Percentiles rank a stretch among this genome's conserved stretches.
These are phyloP conservation scores for Colletotrichum spinosum DNA, from an alignment of 2,329 filamentous ascomycete genomes.

Conservation along the genomic window DNA sequence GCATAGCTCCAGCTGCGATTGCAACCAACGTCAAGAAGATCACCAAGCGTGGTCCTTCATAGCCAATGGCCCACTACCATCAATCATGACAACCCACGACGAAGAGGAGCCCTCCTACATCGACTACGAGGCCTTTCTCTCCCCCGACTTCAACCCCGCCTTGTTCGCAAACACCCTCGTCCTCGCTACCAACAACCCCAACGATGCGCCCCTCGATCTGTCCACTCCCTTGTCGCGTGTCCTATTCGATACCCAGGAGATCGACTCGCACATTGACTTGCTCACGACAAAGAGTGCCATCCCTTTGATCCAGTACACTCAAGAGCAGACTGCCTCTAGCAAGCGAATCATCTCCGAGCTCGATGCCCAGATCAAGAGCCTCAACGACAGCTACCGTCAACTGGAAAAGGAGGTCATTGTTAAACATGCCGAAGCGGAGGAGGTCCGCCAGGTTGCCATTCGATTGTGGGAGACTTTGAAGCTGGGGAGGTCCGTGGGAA, in stretches of 20 bases:
- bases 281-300: constrained; percentile 87
- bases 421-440: constrained; percentile 80
- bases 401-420: constrained; percentile 88
- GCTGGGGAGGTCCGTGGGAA: constrained; percentile 79
- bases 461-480: constrained; percentile 84
- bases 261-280: constrained; percentile 94
- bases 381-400: constrained; percentile 87
- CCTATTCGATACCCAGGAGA: constrained; percentile 95
- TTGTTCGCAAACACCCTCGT: constrained; percentile 91
- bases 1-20: constrained; percentile 2
- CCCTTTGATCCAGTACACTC: constrained; percentile 83
- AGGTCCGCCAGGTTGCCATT: constrained; percentile 81
- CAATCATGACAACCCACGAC: constrained; percentile 48
- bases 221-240: constrained; percentile 93
- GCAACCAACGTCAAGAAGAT: neutral
- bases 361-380: constrained; percentile 80
- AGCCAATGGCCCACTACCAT: constrained; percentile 13
- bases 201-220: constrained; percentile 90
- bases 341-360: constrained; percentile 79
- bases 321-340: constrained; percentile 78
- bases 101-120: constrained; percentile 84
- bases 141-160: constrained; percentile 82
- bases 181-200: constrained; percentile 89
- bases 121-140: constrained; percentile 92
- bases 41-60: neutral